Percentiles rank a stretch among this genome's conserved stretches.
phyloP scores from a whole-genome alignment of 371 early-diverging fungal species.

The Actinomortierella wolfii region DNA sequence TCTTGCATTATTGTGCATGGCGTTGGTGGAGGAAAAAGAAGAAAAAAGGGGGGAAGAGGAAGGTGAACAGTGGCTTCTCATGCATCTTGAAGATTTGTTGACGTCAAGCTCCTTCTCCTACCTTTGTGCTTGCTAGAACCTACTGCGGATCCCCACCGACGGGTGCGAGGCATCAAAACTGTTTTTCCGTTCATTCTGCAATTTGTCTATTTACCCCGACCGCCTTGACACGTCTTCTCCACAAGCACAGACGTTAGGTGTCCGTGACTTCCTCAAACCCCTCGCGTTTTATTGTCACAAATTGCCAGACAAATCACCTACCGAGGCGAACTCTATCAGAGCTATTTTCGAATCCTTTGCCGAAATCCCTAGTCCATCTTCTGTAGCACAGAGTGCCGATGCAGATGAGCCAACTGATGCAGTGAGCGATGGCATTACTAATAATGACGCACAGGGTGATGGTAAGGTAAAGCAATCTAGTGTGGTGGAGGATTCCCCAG shows the following conservation, averaged over 20 bases:
- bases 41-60: too few relatives aligned
- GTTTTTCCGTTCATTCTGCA: constrained; percentile 37
- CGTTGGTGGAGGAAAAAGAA: too few relatives aligned
- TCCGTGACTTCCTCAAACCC: constrained; percentile 34
- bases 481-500: constrained; percentile 31
- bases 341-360: constrained; percentile 41
- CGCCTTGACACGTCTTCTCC: constrained; percentile 1
- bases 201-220: constrained; percentile 28
- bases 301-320: constrained; percentile 1
- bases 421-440: neutral
- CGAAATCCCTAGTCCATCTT: neutral
- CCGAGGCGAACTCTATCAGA: constrained; percentile 19
- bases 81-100: too few relatives aligned
- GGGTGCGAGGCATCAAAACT: constrained; percentile 10
- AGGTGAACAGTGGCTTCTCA: too few relatives aligned
- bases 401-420: neutral
- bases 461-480: constrained; percentile 15
- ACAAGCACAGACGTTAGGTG: constrained; percentile 8
- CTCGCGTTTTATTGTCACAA: constrained; percentile 39
- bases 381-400: neutral
- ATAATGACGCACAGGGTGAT: neutral
- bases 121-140: constrained; percentile 8
- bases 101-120: neutral
- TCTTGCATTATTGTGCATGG: too few relatives aligned
- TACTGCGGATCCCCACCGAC: constrained; percentile 18